phyloP scores from a whole-genome alignment of 208 protist genomes.

The Trypanosoma vivax region DNA sequence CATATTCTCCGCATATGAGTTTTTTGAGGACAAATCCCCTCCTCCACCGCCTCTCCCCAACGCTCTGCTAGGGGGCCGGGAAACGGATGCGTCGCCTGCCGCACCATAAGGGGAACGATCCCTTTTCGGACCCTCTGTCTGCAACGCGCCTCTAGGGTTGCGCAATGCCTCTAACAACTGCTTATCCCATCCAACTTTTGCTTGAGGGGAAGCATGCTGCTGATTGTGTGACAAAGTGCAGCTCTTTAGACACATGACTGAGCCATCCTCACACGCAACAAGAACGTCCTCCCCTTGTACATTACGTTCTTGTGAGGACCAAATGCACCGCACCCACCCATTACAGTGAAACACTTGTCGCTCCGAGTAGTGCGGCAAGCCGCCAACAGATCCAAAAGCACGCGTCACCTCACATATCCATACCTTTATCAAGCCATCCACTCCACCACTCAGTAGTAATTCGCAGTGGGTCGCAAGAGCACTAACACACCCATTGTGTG shows the following conservation, averaged over 20 bases:
- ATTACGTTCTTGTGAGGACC: constrained; percentile 10
- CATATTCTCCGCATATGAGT: neutral
- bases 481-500: constrained; percentile 29
- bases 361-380: constrained; percentile 14
- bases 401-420: constrained; percentile 16
- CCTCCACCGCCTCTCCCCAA: neutral
- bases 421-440: constrained; percentile 32
- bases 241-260: constrained; percentile 21
- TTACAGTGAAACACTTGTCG: constrained; percentile 25
- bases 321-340: constrained; percentile 40
- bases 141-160: neutral
- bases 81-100: neutral
- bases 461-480: constrained; percentile 26
- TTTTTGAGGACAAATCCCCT: neutral
- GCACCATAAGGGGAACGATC: neutral
- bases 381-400: neutral
- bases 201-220: neutral
- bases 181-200: neutral
- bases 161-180: constrained; percentile 5
- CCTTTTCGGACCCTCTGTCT: neutral
- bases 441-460: constrained; percentile 36
- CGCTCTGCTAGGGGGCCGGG: neutral
- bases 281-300: constrained; percentile 33
- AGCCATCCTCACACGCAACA: constrained; percentile 24
- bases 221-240: constrained; percentile 9